Conservation (phyloP, 768 basidiomycete genomes). For the Suillus brevipes region DNA sequence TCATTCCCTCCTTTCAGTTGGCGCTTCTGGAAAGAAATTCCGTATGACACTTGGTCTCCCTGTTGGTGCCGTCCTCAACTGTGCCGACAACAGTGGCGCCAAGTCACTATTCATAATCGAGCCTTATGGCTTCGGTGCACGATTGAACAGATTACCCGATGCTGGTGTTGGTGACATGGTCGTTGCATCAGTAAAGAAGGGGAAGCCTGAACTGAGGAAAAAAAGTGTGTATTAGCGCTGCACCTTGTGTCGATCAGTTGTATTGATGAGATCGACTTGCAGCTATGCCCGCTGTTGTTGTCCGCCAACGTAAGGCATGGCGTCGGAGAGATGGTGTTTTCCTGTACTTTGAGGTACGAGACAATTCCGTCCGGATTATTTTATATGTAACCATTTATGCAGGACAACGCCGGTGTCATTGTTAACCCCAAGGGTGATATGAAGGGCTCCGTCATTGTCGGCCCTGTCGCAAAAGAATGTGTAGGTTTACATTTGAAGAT, state of each 20-base stretch:
- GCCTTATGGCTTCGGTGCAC: constrained; percentile 93
- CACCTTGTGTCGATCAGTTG: not conserved
- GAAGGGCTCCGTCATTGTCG: constrained; percentile 98
- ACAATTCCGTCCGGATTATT: not conserved
- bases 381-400: not conserved
- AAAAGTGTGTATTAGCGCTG: constrained; percentile 70
- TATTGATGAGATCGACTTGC: constrained; percentile 14
- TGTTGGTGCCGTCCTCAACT: constrained; percentile 92
- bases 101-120: constrained; percentile 95
- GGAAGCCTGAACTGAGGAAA: constrained; percentile 99
- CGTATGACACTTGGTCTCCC: constrained; percentile 93
- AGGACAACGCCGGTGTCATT: constrained; percentile 96
- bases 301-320: constrained; percentile 99
- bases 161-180: constrained; percentile 95
- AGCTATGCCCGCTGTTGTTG: constrained; percentile 97
- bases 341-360: constrained; percentile 90
- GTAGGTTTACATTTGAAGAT: constrained; percentile 47
- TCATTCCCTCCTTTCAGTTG: constrained; percentile 33
- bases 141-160: constrained; percentile 95
- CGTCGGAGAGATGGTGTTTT: constrained; percentile 97
- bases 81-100: constrained; percentile 99
- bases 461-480: constrained; percentile 99
- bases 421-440: constrained; percentile 99
- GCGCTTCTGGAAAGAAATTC: constrained; percentile 92
- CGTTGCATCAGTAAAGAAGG: constrained; percentile 98